Percentiles rank a stretch among this genome's conserved stretches.
phyloP scores from a whole-genome alignment of 768 basidiomycete genomes.

The Leccinum subtestaceum region DNA sequence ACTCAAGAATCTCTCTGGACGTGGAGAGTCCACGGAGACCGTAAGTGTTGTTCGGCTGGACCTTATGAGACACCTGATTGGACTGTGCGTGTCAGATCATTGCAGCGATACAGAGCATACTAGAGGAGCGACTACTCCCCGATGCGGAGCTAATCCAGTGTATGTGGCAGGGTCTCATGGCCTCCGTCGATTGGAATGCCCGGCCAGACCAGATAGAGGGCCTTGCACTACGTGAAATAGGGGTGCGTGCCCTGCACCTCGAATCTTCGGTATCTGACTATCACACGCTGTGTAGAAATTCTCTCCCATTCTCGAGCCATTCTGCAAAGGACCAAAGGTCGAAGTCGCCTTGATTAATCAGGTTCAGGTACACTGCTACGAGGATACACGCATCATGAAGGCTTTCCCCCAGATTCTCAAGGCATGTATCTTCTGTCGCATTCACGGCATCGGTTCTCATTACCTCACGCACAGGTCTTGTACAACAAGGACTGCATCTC shows the following conservation, averaged over 20 bases:
- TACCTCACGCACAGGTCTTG: constrained; percentile 59
- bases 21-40: constrained; percentile 64
- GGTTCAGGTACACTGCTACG: constrained; percentile 94
- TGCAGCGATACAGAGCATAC: constrained; percentile 62
- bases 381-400: constrained; percentile 93
- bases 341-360: constrained; percentile 94
- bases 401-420: constrained; percentile 95
- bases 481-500: constrained; percentile 96
- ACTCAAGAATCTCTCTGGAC: constrained; percentile 67
- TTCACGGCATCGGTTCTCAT: constrained; percentile 6
- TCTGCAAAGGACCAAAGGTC: constrained; percentile 84
- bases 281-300: constrained; percentile 57
- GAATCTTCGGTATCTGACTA: background rate
- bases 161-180: constrained; percentile 91
- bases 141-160: constrained; percentile 83
- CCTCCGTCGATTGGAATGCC: constrained; percentile 83
- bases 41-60: constrained; percentile 39
- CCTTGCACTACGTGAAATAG: constrained; percentile 83
- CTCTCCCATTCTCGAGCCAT: constrained; percentile 83
- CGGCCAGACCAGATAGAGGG: constrained; percentile 91
- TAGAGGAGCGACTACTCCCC: constrained; percentile 79
- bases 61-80: constrained; percentile 4
- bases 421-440: constrained; percentile 36
- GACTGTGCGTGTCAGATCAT: constrained; percentile 55
- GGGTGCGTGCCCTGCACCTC: constrained; percentile 46